Evolutionary conservation across 2,329 filamentous ascomycete species (phyloP), one percentile per base, ranked within the genome.

Genomic region (Pseudocercospora crystallina): DNA sequence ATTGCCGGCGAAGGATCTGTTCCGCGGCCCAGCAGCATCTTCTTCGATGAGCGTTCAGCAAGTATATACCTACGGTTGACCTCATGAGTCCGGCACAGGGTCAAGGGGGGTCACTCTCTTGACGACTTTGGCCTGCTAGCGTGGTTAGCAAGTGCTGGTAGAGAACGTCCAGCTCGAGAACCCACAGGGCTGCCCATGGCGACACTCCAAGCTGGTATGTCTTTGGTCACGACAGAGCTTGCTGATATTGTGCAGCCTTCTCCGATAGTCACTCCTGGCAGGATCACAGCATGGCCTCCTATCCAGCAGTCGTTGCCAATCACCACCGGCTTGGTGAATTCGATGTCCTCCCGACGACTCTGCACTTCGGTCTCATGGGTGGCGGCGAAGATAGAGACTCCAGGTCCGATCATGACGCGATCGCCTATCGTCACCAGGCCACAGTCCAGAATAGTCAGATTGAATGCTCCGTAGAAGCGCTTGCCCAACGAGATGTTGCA

Each of bases 381-480:
- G 0, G 78, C 79, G 0, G 76, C 72, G 39, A 77, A 78, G 14
- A 82, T 77, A 44, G 65, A 71, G 2, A 81, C 76, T 45, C 78
- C 75, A 0, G 78, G 78, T 0, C 79, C 79, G 37, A 80, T 71
- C 66, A 80, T 74, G 7, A 76, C 74, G 1, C 76, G 63, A 14
- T 79, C 71, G 1, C 79, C 79, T 30, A 81, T 79, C 0, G 71
- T 77, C 3, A 82, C 74, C 0, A 80, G 63, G 3, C 72, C 74
- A 30, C 75, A 80, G 58, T 82, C 78, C 8, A 81, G 64, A 26
- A 82, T 76, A 0, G 75, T 76, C 4, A 76, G 53, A 41, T 79
- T 79, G 65, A 82, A 82, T 59, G 83, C 84, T 38, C 81, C 75
- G 60, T 86, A 88, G 62, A 85, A 85, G n/a, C 76, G 72, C 36